phyloP scores from a whole-genome alignment of 139 green algal genomes.

The Chlamydomonas sphaeroides region DNA sequence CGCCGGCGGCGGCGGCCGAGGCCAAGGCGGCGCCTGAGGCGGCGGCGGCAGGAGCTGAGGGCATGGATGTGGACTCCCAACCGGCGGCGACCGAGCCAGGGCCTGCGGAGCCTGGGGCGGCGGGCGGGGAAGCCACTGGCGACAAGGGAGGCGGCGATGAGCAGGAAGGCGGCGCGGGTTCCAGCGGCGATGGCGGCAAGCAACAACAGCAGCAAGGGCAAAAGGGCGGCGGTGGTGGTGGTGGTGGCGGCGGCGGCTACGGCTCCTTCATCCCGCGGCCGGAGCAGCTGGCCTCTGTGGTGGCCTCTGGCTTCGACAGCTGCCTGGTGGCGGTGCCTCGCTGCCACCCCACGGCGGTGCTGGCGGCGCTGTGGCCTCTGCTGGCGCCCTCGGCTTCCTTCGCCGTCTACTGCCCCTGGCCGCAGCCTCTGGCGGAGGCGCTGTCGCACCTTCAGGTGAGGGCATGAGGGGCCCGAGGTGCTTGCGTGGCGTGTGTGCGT shows the following conservation, averaged over 20 bases:
- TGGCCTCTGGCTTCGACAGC: conserved; percentile 65
- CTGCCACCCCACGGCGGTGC: conserved; percentile 57
- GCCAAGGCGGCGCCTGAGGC: neutral
- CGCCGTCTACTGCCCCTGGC: conserved; percentile 67
- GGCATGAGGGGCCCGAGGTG: too few relatives aligned
- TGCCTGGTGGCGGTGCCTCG: conserved; percentile 71
- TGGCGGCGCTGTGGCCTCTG: conserved; percentile 73
- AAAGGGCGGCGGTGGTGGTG: neutral
- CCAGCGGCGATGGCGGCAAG: neutral
- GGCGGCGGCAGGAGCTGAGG: neutral
- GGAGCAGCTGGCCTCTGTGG: neutral
- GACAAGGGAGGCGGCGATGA: too few relatives aligned
- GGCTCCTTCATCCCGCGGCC: conserved; percentile 22
- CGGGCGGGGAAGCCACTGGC: too few relatives aligned
- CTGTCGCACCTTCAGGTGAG: conserved; percentile 45
- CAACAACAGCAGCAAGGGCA: neutral
- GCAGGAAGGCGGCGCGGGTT: neutral
- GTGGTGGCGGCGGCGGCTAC: conserved; percentile 15
- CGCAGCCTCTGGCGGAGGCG: conserved; percentile 79
- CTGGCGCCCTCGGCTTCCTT: conserved; percentile 79
- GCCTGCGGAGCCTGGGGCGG: neutral
- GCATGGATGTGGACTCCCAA: neutral
- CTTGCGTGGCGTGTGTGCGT: too few relatives aligned
- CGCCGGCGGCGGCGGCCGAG: conserved; percentile 17
- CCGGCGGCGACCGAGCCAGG: neutral